These are phyloP conservation scores for Suhomyces kunorum DNA, from an alignment of 1,139 yeast genomes.

Conservation along the genomic window DNA sequence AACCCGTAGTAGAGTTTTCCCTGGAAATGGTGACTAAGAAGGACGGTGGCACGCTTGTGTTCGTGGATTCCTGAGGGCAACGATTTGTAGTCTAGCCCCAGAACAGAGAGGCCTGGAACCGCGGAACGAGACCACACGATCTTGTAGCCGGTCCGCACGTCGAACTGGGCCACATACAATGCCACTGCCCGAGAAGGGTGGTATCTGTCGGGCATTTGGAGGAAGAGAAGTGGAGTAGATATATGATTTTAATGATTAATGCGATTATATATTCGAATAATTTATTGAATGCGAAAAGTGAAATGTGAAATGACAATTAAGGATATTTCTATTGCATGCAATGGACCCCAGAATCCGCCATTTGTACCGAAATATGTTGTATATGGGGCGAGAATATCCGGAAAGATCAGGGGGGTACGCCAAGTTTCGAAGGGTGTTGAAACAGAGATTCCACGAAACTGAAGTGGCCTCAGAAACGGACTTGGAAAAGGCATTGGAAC, in stretches of 20 bases:
- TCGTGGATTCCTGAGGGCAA: conserved; percentile 87
- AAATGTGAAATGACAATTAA: too few species aligned
- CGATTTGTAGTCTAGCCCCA: conserved; percentile 66
- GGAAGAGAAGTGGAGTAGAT: neutral
- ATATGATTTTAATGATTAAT: too few species aligned
- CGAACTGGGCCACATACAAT: conserved; percentile 63
- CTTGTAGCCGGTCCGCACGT: conserved; percentile 61
- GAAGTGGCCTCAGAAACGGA: too few species aligned
- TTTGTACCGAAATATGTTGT: conserved; percentile 33
- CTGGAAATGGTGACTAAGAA: conserved; percentile 33
- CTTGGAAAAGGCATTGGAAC: too few species aligned
- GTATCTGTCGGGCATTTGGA: conserved; percentile 5
- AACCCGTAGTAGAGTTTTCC: conserved; percentile 40
- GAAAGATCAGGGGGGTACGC: conserved; percentile 31
- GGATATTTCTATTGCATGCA: too few species aligned
- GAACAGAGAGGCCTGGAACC: conserved; percentile 24
- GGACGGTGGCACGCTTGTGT: conserved; percentile 46
- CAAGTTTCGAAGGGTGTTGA: conserved; percentile 24
- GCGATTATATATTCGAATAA: too few species aligned
- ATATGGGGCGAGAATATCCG: conserved; percentile 43
- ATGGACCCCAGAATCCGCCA: conserved; percentile 38
- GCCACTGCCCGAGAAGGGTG: conserved; percentile 43
- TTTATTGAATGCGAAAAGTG: too few species aligned
- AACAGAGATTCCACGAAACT: conserved; percentile 24
- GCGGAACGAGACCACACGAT: conserved; percentile 52